Evolutionary conservation across 2,329 filamentous ascomycete genomes (phyloP).

Genomic region (Neonectria hederae): DNA sequence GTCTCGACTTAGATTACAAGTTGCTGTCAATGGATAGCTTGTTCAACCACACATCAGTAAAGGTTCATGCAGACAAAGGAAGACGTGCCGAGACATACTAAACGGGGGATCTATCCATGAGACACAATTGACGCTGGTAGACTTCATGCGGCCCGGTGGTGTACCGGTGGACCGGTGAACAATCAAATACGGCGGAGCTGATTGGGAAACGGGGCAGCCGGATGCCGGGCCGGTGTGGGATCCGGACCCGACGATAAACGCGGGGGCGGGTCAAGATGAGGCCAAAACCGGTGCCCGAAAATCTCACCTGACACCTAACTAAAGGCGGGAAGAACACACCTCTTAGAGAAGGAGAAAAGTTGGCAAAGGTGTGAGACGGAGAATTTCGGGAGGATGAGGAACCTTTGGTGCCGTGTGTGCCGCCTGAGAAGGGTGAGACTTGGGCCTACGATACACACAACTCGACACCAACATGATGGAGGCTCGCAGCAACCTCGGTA

Average conservation of each 20-base stretch:
- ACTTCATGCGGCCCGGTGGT: background rate
- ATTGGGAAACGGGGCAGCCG: background rate
- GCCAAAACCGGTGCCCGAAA: background rate
- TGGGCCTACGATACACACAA: background rate
- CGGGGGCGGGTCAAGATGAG: constrained; percentile 1
- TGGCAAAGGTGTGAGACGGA: background rate
- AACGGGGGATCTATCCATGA: no score
- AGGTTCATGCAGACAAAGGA: no score
- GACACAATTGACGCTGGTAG: background rate
- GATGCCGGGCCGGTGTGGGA: constrained; percentile 4
- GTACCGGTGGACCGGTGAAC: background rate
- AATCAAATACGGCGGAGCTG: background rate
- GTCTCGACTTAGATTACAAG: no score
- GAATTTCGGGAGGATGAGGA: background rate
- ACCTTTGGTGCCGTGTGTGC: background rate
- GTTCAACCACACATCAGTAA: no score
- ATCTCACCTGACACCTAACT: background rate
- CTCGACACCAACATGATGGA: background rate
- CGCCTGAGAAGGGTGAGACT: background rate
- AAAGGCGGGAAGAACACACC: background rate
- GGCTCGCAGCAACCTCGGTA: background rate
- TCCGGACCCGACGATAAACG: background rate
- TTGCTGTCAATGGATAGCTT: no score
- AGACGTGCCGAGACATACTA: no score
- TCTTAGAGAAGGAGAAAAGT: background rate